These are phyloP conservation scores for Cladobotryum protrusum DNA, from an alignment of 2,329 filamentous ascomycete genomes.

Conservation along the genomic window DNA sequence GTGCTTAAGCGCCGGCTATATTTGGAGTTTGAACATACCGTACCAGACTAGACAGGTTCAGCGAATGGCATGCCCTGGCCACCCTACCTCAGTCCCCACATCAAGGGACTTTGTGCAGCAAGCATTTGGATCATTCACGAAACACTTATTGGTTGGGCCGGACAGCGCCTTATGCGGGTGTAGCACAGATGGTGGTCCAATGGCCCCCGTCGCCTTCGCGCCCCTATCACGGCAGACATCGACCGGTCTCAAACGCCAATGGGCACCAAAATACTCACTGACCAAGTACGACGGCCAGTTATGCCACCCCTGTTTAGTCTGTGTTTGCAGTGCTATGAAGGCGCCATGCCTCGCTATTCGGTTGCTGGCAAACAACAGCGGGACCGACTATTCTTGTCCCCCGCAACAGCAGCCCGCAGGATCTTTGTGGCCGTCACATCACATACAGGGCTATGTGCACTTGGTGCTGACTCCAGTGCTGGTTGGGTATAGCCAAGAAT, in stretches of 20 bases:
- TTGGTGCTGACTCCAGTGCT: conserved; percentile 9
- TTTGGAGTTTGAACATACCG: conserved; percentile 17
- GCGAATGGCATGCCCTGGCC: conserved; percentile 2
- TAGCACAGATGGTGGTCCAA: conserved; percentile 10
- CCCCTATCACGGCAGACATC: conserved; percentile 11
- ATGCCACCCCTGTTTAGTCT: not conserved
- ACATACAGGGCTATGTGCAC: conserved; percentile 8
- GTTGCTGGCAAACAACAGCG: not conserved
- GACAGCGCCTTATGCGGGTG: conserved; percentile 10
- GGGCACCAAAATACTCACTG: conserved; percentile 1
- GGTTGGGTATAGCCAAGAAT: conserved; percentile 5
- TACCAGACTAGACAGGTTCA: not conserved
- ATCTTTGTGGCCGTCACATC: conserved; percentile 12
- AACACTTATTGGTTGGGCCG: conserved; percentile 9
- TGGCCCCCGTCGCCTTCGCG: conserved; percentile 13
- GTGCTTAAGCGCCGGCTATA: conserved; percentile 26
- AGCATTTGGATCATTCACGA: conserved; percentile 4
- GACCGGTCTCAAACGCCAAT: conserved; percentile 12
- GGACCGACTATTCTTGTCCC: conserved; percentile 15
- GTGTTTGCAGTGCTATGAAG: conserved; percentile 6
- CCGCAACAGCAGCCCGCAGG: conserved; percentile 5
- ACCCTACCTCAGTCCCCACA: conserved; percentile 8
- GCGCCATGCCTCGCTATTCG: conserved; percentile 2
- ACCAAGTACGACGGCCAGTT: not conserved
- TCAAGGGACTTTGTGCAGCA: conserved; percentile 8